Evolutionary conservation across 2,329 filamentous ascomycete species (phyloP), one percentile per base, ranked within the genome.

Genomic region (Calycina marina): DNA sequence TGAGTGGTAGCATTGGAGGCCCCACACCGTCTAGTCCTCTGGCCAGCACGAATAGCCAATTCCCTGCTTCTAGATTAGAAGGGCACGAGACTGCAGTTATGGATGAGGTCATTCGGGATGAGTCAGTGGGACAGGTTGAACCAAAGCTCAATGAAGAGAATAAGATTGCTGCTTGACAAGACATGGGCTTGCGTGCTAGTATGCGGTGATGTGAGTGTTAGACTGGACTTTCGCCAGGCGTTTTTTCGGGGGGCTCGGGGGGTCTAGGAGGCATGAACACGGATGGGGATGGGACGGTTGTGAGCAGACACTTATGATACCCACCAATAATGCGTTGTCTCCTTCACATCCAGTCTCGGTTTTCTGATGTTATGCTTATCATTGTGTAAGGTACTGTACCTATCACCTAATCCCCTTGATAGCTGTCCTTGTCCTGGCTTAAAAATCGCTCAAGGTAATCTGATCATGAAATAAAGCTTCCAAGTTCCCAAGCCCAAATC

Each of bases 1-100:
- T 88, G 34, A 78, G 65, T 39, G 79, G 81, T 15, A 88, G 80
- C 53, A 76, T 85, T 41, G 70, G 66, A 5, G 69, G 67, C 5
- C 52, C 55, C 16, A 50, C 49, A 11, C 61, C 57, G 11, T 56
- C 65, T 17, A 78, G 72, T 43, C 73, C 77, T 10, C 55, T 85
- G 22, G 67, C 68, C 2, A 78, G 24, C 14, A 30, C 42, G 3
- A 33, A 28, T 3, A 48, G 48, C 32, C 51, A n/a, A 52, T 47
- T 33, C 44, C 47, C 30, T 12, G 50, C 51, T 31, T 51, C 47
- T n/a, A 44, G 36, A 1, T 49, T 41, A 44, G 39, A 34, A n/a
- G 43, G 43, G 13, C 33, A 33, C 4, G 45, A 43, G 15, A 48
- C 42, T 18, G 30, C 28, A 10, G 42, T 41, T 6, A 14, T 8